Evolutionary conservation across 1,284 basidiomycete genomes (phyloP).

Genomic region (Ustilago loliicola): DNA sequence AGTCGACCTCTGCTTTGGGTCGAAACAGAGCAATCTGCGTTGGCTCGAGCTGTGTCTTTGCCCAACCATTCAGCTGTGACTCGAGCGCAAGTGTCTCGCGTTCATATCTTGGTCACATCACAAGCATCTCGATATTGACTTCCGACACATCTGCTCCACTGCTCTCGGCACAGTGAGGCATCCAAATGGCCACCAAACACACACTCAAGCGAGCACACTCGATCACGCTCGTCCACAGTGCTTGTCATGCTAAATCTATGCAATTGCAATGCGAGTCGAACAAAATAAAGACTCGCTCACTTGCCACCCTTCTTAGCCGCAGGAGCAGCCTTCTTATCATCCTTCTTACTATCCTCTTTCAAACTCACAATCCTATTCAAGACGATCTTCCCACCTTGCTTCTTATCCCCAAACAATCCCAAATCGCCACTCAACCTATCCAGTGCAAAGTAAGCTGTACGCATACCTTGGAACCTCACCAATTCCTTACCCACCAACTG

Average conservation of each 20-base stretch:
- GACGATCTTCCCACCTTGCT: constrained; percentile 83
- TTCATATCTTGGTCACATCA: no score
- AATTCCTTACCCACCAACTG: constrained; percentile 92
- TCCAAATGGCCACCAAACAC: no score
- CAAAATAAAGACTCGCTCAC: not conserved
- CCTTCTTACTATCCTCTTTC: constrained; percentile 81
- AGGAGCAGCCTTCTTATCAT: constrained; percentile 33
- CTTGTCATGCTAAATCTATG: not conserved
- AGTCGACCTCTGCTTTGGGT: no score
- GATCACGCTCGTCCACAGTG: not conserved
- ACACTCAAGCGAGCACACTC: no score
- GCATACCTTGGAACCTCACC: constrained; percentile 95
- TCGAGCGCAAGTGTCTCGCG: no score
- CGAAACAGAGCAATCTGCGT: no score
- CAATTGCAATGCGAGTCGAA: constrained; percentile 2
- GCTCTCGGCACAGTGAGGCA: no score
- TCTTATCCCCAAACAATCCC: constrained; percentile 68
- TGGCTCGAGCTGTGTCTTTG: no score
- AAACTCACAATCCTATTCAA: constrained; percentile 93
- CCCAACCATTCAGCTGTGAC: no score
- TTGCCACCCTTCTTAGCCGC: constrained; percentile 26
- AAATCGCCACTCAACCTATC: constrained; percentile 78
- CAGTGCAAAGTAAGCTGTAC: constrained; percentile 93
- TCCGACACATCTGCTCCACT: no score
- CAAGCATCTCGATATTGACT: no score